Conservation (phyloP, 2,329 filamentous ascomycete genomes). For the Beauveria sp. region DNA sequence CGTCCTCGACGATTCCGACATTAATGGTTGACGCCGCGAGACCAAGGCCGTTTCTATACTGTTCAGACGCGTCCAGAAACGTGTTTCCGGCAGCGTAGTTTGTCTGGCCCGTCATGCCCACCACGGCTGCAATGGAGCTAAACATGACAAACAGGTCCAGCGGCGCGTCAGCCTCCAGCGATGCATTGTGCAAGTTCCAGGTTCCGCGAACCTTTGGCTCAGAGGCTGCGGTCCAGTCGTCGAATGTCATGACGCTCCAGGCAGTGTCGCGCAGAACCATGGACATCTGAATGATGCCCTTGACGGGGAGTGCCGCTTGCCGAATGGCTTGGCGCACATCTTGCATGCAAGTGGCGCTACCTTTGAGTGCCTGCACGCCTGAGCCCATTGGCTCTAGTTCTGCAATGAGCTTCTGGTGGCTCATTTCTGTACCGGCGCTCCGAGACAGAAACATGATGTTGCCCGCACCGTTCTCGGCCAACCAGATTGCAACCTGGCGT, state of each 20-base stretch:
- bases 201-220: conserved; percentile 27
- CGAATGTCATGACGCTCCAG: conserved; percentile 24
- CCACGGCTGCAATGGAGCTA: conserved; percentile 25
- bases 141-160: conserved; percentile 15
- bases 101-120: conserved; percentile 28
- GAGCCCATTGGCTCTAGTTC: neutral
- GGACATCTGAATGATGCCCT: too few species aligned
- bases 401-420: neutral
- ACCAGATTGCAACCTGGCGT: conserved; percentile 36
- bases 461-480: conserved; percentile 36
- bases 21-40: conserved; percentile 22
- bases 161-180: neutral
- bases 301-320: conserved; percentile 18
- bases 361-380: neutral
- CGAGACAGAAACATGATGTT: conserved; percentile 33
- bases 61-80: conserved; percentile 31
- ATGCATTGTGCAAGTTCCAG: conserved; percentile 27
- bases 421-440: neutral
- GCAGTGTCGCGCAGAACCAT: neutral
- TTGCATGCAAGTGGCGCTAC: neutral
- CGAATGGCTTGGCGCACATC: neutral
- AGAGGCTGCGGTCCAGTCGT: conserved; percentile 21
- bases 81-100: conserved; percentile 36
- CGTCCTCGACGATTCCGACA: conserved; percentile 25
- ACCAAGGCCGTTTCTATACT: conserved; percentile 22